These are phyloP conservation scores for Kuraishia capsulata DNA, from an alignment of 805 yeast genomes.

Conservation along the genomic window DNA sequence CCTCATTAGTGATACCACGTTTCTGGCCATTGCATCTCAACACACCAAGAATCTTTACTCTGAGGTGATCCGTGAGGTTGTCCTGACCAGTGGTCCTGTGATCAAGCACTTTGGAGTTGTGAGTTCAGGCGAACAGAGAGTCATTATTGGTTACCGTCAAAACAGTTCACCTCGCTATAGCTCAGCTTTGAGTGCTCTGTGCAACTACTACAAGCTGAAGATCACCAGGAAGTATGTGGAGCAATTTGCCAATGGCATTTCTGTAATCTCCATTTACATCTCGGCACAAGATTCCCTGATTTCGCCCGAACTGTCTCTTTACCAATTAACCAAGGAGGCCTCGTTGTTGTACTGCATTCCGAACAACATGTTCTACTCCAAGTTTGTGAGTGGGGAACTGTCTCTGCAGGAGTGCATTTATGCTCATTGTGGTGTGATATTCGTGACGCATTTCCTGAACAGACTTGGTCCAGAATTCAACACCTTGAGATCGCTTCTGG, in stretches of 20 bases:
- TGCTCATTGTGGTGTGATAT: constrained; percentile 88
- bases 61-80: constrained; percentile 60
- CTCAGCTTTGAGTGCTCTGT: constrained; percentile 78
- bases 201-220: constrained; percentile 78
- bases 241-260: constrained; percentile 82
- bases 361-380: constrained; percentile 65
- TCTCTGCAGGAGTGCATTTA: constrained; percentile 92
- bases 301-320: constrained; percentile 66
- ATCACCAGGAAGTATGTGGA: constrained; percentile 90
- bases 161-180: constrained; percentile 79
- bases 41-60: constrained; percentile 77
- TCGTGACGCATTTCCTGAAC: constrained; percentile 90
- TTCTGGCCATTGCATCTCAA: constrained; percentile 65
- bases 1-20: constrained; percentile 69
- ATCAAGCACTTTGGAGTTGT: constrained; percentile 79
- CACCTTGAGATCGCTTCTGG: constrained; percentile 56
- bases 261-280: constrained; percentile 81
- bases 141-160: constrained; percentile 82
- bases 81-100: constrained; percentile 80
- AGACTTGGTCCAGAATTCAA: constrained; percentile 87
- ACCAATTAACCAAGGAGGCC: constrained; percentile 90
- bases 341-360: constrained; percentile 89
- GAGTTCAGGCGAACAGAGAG: constrained; percentile 74
- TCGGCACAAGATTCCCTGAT: constrained; percentile 31
- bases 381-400: constrained; percentile 65